A percentile compares a stretch with the other conserved stretches of the same genome.
phyloP scores from a whole-genome alignment of 768 basidiomycete genomes.

The Paxillus ammoniavirescens region DNA sequence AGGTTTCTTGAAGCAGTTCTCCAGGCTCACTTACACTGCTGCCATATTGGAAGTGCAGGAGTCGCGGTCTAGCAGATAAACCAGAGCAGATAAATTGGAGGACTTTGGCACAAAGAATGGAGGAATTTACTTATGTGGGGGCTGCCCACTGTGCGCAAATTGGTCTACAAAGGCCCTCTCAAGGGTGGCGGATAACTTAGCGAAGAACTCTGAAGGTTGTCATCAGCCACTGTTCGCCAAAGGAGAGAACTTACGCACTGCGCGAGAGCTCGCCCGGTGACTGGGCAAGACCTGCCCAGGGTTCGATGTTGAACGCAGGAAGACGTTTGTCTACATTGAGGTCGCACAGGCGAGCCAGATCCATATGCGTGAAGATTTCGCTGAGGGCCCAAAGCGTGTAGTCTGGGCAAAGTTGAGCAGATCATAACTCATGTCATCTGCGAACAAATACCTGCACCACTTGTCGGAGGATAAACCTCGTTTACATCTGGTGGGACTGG shows the following conservation, averaged over 20 bases:
- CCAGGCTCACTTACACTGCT: slow-evolving; percentile 36
- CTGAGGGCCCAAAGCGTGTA: slow-evolving; percentile 54
- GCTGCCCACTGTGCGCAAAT: slow-evolving; percentile 31
- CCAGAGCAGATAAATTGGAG: slow-evolving; percentile 3
- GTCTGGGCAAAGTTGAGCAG: slow-evolving; percentile 31
- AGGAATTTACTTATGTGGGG: slow-evolving; percentile 29
- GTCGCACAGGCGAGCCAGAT: slow-evolving; percentile 57
- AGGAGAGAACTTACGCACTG: slow-evolving; percentile 26
- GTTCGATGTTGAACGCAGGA: slow-evolving; percentile 42
- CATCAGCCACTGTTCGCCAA: slow-evolving; percentile 12
- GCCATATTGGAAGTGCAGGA: slow-evolving; percentile 60
- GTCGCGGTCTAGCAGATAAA: slow-evolving; percentile 25
- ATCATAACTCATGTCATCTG: background rate
- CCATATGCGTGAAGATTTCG: slow-evolving; percentile 70
- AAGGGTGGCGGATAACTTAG: slow-evolving; percentile 39
- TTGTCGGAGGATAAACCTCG: slow-evolving; percentile 26
- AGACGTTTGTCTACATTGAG: slow-evolving; percentile 54
- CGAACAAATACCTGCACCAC: slow-evolving; percentile 37
- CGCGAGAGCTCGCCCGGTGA: slow-evolving; percentile 43
- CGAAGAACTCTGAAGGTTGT: slow-evolving; percentile 46
- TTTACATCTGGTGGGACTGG: slow-evolving; percentile 12
- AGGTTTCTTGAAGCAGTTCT: slow-evolving; percentile 34
- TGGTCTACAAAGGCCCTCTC: slow-evolving; percentile 45
- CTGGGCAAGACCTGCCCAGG: slow-evolving; percentile 36
- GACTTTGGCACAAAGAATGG: background rate